Percentiles rank a stretch among this genome's conserved stretches.
These are phyloP conservation scores for Choiromyces venosus DNA, from an alignment of 495 filamentous ascomycete species.

Conservation along the genomic window DNA sequence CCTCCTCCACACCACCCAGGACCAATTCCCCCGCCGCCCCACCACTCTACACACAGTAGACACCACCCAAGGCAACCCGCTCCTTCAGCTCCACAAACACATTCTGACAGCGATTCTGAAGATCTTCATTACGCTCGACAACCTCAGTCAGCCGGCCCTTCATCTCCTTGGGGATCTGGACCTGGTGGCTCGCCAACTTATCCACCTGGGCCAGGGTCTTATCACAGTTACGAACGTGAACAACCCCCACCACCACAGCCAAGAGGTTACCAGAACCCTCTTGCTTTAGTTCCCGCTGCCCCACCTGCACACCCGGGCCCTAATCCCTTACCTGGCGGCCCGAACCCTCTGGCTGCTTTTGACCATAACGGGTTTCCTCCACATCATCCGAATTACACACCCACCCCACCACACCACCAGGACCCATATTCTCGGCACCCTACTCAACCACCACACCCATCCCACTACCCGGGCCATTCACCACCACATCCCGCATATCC, in stretches of 20 bases:
- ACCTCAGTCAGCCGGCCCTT: conserved; percentile 20
- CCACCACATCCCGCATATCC: conserved; percentile 1
- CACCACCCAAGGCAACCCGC: conserved; percentile 29
- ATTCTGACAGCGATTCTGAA: conserved; percentile 40
- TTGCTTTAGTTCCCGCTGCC: conserved; percentile 35
- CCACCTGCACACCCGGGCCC: conserved; percentile 24
- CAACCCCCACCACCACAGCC: conserved; percentile 13
- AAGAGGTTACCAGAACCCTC: conserved; percentile 34
- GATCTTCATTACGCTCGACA: conserved; percentile 35
- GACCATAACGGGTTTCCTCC: conserved; percentile 16
- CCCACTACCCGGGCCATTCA: conserved; percentile 6
- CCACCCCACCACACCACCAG: not conserved
- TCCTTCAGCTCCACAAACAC: conserved; percentile 35
- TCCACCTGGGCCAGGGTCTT: conserved; percentile 28
- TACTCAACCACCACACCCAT: not conserved
- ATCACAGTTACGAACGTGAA: conserved; percentile 23
- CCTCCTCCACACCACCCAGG: conserved; percentile 24
- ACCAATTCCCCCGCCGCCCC: conserved; percentile 17
- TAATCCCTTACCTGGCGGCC: conserved; percentile 17
- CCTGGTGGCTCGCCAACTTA: conserved; percentile 21
- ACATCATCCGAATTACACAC: not conserved
- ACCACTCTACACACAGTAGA: conserved; percentile 21
- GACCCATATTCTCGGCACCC: conserved; percentile 9
- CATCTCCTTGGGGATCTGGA: conserved; percentile 30
- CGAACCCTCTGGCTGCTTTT: conserved; percentile 36